These are phyloP conservation scores for Fraxinus cuspidata DNA, from an alignment of 257 asterid genomes.

Conservation along the genomic window DNA sequence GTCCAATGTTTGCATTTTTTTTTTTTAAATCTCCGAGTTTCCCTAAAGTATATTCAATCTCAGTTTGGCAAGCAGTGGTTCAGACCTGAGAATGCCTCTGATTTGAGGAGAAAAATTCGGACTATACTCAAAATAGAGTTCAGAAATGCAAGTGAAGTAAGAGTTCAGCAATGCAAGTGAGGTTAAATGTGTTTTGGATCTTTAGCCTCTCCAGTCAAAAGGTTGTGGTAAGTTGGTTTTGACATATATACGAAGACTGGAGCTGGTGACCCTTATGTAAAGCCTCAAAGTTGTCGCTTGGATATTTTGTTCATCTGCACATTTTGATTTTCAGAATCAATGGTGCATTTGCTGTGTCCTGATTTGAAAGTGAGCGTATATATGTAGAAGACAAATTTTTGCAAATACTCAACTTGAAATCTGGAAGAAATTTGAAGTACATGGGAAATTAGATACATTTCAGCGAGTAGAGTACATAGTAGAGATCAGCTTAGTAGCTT, in stretches of 20 bases:
- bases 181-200: constrained; percentile 21
- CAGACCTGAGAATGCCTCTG: constrained; percentile 73
- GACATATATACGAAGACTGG: constrained; percentile 6
- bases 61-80: constrained; percentile 94
- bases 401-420: neutral
- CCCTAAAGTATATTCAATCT: constrained; percentile 8
- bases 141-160: constrained; percentile 36
- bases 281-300: constrained; percentile 12
- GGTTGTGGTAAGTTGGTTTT: constrained; percentile 26
- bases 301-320: constrained; percentile 8
- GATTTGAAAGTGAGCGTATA: constrained; percentile 7
- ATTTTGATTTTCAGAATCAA: constrained; percentile 10
- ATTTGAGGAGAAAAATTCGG: constrained; percentile 54
- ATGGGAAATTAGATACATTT: neutral
- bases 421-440: constrained; percentile 4
- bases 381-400: constrained; percentile 27
- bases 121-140: constrained; percentile 54
- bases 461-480: constrained; percentile 10
- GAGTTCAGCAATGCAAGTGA: constrained; percentile 50
- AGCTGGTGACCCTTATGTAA: constrained; percentile 13
- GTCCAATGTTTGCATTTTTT: neutral
- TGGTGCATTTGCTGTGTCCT: constrained; percentile 9
- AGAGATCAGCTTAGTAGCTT: constrained; percentile 9
- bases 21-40: constrained; percentile 11
- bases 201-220: constrained; percentile 21